These are phyloP conservation scores for Ziziphus jujuba DNA, from an alignment of 306 rosid genomes.

Conservation along the genomic window DNA sequence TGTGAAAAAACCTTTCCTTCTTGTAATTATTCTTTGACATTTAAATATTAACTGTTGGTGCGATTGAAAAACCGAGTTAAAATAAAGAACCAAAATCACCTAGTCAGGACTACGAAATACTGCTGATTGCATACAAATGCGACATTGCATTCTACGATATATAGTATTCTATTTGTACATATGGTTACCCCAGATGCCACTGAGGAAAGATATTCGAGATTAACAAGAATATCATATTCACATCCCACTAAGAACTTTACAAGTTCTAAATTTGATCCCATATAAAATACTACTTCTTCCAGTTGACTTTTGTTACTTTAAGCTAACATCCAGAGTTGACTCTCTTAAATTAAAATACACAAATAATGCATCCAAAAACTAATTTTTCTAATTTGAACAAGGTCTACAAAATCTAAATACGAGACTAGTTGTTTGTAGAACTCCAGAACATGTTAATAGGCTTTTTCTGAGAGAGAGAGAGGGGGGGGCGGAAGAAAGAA, in stretches of 20 bases:
- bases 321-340: conserved; percentile 36
- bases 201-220: background rate
- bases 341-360: conserved; percentile 20
- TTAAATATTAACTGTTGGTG: background rate
- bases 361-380: conserved; percentile 23
- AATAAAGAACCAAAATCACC: background rate
- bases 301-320: conserved; percentile 40
- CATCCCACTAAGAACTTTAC: background rate
- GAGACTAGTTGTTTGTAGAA: background rate
- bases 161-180: background rate
- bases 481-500: conserved; percentile 5
- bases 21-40: background rate
- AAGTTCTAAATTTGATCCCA: conserved; percentile 17
- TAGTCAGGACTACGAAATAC: background rate
- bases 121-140: background rate
- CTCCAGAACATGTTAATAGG: background rate
- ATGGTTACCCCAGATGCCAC: background rate
- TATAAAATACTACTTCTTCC: conserved; percentile 23
- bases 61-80: background rate
- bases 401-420: background rate
- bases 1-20: background rate
- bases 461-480: no score
- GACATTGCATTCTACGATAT: no score
- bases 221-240: background rate
- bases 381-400: conserved; percentile 12